Evolutionary conservation across 495 filamentous ascomycete genomes (phyloP).

Genomic region (Penicillium coprophilum): DNA sequence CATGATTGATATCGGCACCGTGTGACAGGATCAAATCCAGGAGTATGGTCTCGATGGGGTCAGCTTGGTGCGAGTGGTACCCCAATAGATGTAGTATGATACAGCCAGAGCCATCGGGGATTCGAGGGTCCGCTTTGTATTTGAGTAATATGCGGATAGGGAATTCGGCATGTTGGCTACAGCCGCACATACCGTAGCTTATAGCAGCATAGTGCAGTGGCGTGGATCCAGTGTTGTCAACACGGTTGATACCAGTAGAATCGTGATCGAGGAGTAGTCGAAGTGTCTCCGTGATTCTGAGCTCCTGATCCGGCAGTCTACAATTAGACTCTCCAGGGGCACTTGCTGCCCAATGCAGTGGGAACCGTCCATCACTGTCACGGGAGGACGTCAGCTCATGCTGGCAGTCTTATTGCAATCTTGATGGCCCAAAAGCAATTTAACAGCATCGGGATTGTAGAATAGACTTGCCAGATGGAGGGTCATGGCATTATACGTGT

Average conservation of each 20-base stretch:
- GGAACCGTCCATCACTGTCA: conserved; percentile 17
- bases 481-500: neutral
- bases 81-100: conserved; percentile 13
- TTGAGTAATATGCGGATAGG: conserved; percentile 11
- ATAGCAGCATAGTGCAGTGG: conserved; percentile 5
- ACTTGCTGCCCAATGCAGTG: conserved; percentile 17
- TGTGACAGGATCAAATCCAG: conserved; percentile 13
- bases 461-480: conserved; percentile 6
- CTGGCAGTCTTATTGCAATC: neutral
- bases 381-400: neutral
- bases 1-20: conserved; percentile 18
- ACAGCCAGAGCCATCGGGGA: conserved; percentile 5
- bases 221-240: conserved; percentile 11
- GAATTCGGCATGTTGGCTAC: conserved; percentile 7
- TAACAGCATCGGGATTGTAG: conserved; percentile 3
- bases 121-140: conserved; percentile 11
- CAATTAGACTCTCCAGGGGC: neutral
- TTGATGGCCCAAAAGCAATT: conserved; percentile 3
- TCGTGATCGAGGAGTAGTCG: conserved; percentile 9
- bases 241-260: conserved; percentile 12
- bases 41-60: conserved; percentile 11
- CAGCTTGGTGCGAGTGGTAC: conserved; percentile 6
- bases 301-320: conserved; percentile 7
- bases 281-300: conserved; percentile 8
- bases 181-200: conserved; percentile 5